Conservation (phyloP, 257 asterid species). For the Cordia subcordata region DNA sequence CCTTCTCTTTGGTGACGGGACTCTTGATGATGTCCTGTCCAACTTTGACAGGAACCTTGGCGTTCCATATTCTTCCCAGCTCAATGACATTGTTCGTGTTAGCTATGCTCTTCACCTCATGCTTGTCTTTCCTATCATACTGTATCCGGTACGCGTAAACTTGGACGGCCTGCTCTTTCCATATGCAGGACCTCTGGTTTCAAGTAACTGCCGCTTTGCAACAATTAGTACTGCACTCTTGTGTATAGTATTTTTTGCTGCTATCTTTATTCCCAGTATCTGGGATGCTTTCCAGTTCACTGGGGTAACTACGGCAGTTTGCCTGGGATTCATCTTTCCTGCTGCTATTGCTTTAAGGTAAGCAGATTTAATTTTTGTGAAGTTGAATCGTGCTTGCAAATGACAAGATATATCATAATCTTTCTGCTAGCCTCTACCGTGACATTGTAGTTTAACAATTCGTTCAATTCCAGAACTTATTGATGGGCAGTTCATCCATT, state of each 20-base stretch:
- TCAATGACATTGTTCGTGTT: conserved; percentile 76
- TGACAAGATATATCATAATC: too few relatives aligned
- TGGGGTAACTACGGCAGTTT: conserved; percentile 90
- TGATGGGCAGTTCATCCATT: too few relatives aligned
- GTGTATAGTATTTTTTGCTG: conserved; percentile 54
- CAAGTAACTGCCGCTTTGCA: conserved; percentile 57
- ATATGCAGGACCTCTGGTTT: conserved; percentile 53
- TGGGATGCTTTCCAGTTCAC: conserved; percentile 98
- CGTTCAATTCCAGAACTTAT: too few relatives aligned
- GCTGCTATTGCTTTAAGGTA: conserved; percentile 49
- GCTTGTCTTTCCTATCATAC: conserved; percentile 92
- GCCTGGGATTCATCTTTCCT: conserved; percentile 80
- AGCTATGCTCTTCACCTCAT: conserved; percentile 88
- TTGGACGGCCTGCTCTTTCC: conserved; percentile 85
- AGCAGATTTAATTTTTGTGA: background rate
- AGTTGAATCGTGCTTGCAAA: background rate
- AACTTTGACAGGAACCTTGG: conserved; percentile 83
- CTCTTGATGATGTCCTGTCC: conserved; percentile 72
- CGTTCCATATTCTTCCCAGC: conserved; percentile 63
- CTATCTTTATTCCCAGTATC: conserved; percentile 86
- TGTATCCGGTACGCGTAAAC: conserved; percentile 70
- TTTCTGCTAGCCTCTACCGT: too few relatives aligned
- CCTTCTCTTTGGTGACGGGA: conserved; percentile 52
- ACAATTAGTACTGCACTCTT: conserved; percentile 56
- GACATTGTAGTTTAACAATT: too few relatives aligned